Base-by-base conservation (phyloP, 1,284 basidiomycete genomes). In the Trichosporon sp. region DNA sequence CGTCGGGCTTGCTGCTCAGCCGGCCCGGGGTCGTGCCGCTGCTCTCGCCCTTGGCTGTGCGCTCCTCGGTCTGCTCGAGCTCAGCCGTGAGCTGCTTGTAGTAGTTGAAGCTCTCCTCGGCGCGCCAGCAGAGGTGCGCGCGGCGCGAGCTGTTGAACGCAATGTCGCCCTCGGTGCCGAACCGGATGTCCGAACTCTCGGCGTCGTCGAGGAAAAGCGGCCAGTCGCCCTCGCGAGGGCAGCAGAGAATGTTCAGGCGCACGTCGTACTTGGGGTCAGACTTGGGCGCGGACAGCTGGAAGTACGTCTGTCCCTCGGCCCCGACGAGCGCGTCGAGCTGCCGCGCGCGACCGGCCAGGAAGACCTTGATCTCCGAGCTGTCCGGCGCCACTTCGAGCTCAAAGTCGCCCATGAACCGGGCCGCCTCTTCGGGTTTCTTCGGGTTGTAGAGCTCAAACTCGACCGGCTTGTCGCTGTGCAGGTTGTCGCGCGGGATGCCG, bases 201-300 rank as follows among this genome's bases (percentile, higher is more conserved):
- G 77, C 79, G 72, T 85, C 84, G 69, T 85, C 84, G 16, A 79
- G 74, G 10, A 83, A 71, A 46, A 85, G 75, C 37, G 84, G 84
- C 84, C 84, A 85, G 51, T 81, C 79, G 2, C 80, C 79, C 67
- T 79, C 77, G 4, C 75, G 75, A 16, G 78, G 77, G 73, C 84
- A 84, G 71, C 84, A 84, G 2, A 84, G 74, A 40, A 82, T 75
- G n/a, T 76, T 80, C 70, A 84, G 75, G 32, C 82, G 76, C 74
- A 81, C 76, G 68, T 84, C 80, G 67, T 77, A 81, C 1, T 69
- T 70, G 1, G 75, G 66, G 21, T 69, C 64, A 2, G 21, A 8
- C 46, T 35, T 40, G 0, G 54, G 40, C 16, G 70, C 11, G 3
- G 67, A 21, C n/a, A 69, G 65, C 56, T 63, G 51, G 54, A 72